Evolutionary conservation across 2,329 filamentous ascomycete species (phyloP), one percentile per base, ranked within the genome.

Genomic region (Blumeria hordei): DNA sequence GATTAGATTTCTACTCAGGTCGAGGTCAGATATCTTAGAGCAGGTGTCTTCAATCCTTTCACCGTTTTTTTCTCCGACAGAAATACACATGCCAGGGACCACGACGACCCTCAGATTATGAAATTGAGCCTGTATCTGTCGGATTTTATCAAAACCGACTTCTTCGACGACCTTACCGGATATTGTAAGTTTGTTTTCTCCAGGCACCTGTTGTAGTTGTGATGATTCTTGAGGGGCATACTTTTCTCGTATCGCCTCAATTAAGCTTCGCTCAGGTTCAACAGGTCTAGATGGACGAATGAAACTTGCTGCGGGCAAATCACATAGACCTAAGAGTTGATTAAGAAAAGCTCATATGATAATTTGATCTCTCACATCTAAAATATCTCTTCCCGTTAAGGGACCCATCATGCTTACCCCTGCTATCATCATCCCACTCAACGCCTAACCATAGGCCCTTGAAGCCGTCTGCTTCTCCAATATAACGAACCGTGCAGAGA

Each of bases 121-220:
- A 35, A 96, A 72, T 64, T 83, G 73, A 61, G 88, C 83, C 63
- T 93, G 80, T 67, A 88, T 79, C 60, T 76, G 76, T 45, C 83
- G 78, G 60, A 95, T 86, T 72, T 95, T 95, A 61, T 94, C 88
- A 62, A 96, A 96, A 34, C 92, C 92, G 36, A 96, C 78, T 69
- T 96, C 90, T 69, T 96, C 84, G 5, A 86, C 90, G 16, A 88
- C 76, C 68, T 96, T 96, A 39, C 62, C 85, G 69, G 72, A 94
- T 74, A 73, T 82, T 55, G 73, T 69, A 58, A 94, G 83, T 52
- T 77, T 72, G 53, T 73, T 72, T 7, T 69, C 65, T 11, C 69
- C 64, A 55, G 55, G 60, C 32, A 64, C 55, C 54, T 58, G 58
- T 50, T 57, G 54, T 50, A 63, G 51, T 14, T 55, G 54, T 10